phyloP scores from a whole-genome alignment of 2,329 filamentous ascomycete species.

The Fusarium anguioides region DNA sequence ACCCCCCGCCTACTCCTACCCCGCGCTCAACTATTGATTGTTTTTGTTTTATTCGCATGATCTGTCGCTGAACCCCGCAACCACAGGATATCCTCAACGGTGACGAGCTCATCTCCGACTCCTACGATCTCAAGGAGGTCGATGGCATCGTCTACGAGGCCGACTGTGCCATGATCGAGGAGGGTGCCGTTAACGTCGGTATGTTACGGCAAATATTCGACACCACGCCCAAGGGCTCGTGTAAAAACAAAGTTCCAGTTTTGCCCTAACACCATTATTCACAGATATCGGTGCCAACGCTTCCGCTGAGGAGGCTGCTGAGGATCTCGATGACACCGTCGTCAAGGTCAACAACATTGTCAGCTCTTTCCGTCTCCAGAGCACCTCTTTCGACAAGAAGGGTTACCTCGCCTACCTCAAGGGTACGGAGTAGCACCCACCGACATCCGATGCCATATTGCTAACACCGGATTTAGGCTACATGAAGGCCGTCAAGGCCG shows the following conservation, averaged over 20 bases:
- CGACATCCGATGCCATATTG: background rate
- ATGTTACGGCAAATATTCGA: slow-evolving; percentile 51
- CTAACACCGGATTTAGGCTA: slow-evolving; percentile 67
- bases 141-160: slow-evolving; percentile 88
- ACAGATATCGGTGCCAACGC: slow-evolving; percentile 93
- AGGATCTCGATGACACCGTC: slow-evolving; percentile 75
- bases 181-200: slow-evolving; percentile 80
- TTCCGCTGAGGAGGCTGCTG: slow-evolving; percentile 89
- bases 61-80: slow-evolving; percentile 46
- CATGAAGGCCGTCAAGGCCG: slow-evolving; percentile 87
- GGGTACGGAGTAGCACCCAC: slow-evolving; percentile 62
- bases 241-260: background rate
- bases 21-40: slow-evolving; percentile 30
- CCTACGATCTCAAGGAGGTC: slow-evolving; percentile 83
- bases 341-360: slow-evolving; percentile 92
- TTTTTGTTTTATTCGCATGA: slow-evolving; percentile 25
- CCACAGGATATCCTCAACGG: slow-evolving; percentile 84
- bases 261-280: slow-evolving; percentile 17
- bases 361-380: slow-evolving; percentile 88
- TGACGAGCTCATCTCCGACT: slow-evolving; percentile 98
- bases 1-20: slow-evolving; percentile 23
- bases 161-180: slow-evolving; percentile 89
- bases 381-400: slow-evolving; percentile 88
- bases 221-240: background rate
- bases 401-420: slow-evolving; percentile 85